Conservation (phyloP, 208 protist genomes). For the Zelonia costaricensis region DNA sequence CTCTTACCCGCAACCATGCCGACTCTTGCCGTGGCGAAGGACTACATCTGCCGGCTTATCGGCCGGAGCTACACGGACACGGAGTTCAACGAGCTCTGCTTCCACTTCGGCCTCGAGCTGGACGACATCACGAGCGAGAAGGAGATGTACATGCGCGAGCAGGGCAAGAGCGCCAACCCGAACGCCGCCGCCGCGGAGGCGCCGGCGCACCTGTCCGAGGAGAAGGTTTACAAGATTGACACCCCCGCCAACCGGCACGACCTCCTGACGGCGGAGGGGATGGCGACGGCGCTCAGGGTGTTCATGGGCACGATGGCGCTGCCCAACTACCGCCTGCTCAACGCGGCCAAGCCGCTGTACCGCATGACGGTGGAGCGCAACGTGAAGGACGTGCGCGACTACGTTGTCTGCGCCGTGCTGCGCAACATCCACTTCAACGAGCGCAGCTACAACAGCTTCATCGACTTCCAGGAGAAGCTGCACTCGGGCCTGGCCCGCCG, state of each 20-base stretch:
- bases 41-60: constrained; percentile 78
- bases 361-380: constrained; percentile 84
- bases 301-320: constrained; percentile 80
- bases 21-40: constrained; percentile 77
- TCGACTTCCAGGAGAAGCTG: constrained; percentile 99
- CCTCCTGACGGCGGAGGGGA: constrained; percentile 96
- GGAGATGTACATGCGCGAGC: constrained; percentile 93
- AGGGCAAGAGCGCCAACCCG: constrained; percentile 43
- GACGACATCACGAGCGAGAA: constrained; percentile 98
- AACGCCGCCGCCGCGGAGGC: constrained; percentile 13
- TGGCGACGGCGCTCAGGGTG: constrained; percentile 84
- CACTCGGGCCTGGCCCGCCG: constrained; percentile 98
- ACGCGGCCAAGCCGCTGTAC: constrained; percentile 64
- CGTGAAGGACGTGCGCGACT: constrained; percentile 92
- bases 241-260: constrained; percentile 99
- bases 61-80: constrained; percentile 89
- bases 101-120: constrained; percentile 98
- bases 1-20: constrained; percentile 72
- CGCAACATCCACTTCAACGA: constrained; percentile 95
- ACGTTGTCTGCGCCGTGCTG: constrained; percentile 98
- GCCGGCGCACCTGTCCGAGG: constrained; percentile 78
- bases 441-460: constrained; percentile 96
- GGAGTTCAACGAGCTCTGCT: constrained; percentile 97
- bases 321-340: constrained; percentile 74
- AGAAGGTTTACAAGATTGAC: constrained; percentile 98